phyloP scores from a whole-genome alignment of 306 rosid genomes.

The Ceratonia siliqua region DNA sequence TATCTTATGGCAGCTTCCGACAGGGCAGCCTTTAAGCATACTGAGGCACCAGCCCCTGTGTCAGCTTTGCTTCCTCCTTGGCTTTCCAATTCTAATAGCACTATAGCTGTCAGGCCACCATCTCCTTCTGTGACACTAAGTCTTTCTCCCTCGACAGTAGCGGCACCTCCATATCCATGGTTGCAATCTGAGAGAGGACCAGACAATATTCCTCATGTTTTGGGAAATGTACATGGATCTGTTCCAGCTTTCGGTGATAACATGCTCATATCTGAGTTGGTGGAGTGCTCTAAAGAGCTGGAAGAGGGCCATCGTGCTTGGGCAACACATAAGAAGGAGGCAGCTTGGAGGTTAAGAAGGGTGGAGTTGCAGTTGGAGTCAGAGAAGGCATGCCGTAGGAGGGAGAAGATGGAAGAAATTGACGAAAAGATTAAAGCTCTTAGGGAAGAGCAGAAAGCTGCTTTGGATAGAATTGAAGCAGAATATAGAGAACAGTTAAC shows the following conservation, averaged over 20 bases:
- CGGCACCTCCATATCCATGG: slow-evolving; percentile 76
- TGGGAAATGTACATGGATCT: slow-evolving; percentile 56
- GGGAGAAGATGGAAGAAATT: slow-evolving; percentile 81
- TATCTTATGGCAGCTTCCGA: slow-evolving; percentile 81
- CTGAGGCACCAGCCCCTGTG: slow-evolving; percentile 54
- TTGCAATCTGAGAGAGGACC: slow-evolving; percentile 74
- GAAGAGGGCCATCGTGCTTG: slow-evolving; percentile 87
- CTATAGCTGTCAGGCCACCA: slow-evolving; percentile 56
- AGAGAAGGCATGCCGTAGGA: slow-evolving; percentile 72
- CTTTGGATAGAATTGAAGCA: slow-evolving; percentile 79
- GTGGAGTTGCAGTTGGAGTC: slow-evolving; percentile 93
- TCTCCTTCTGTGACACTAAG: slow-evolving; percentile 90
- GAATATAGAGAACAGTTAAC: slow-evolving; percentile 82
- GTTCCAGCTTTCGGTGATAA: slow-evolving; percentile 57
- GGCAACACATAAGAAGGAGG: slow-evolving; percentile 86
- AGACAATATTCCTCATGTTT: slow-evolving; percentile 52
- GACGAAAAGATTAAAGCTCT: slow-evolving; percentile 85
- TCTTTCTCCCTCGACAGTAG: slow-evolving; percentile 73
- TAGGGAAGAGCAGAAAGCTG: slow-evolving; percentile 73
- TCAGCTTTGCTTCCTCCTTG: slow-evolving; percentile 79
- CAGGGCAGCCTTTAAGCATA: slow-evolving; percentile 60
- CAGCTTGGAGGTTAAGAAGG: slow-evolving; percentile 80
- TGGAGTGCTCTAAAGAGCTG: slow-evolving; percentile 84
- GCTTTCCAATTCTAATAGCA: slow-evolving; percentile 72
- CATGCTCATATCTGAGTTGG: slow-evolving; percentile 63